Conservation (phyloP, 306 rosid genomes). For the Dalbergia cultrata region DNA sequence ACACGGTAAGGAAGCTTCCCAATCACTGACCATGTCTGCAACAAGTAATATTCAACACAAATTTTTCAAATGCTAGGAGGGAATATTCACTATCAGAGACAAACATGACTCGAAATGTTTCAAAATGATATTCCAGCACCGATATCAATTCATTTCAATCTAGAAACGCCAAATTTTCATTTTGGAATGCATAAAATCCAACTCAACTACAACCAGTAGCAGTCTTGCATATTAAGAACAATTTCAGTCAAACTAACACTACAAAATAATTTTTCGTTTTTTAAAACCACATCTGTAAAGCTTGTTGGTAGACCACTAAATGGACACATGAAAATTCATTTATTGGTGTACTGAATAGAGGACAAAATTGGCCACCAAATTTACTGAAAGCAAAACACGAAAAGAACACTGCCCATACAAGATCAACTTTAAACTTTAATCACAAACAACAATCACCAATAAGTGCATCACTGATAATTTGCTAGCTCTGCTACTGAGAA, state of each 20-base stretch:
- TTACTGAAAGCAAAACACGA: neutral
- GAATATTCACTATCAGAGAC: conserved; percentile 17
- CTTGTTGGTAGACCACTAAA: neutral
- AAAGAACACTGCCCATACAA: neutral
- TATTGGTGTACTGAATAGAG: neutral
- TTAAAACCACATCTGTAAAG: neutral
- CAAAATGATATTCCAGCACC: conserved; percentile 5
- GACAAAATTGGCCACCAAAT: neutral
- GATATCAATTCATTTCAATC: neutral
- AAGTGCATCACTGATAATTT: neutral
- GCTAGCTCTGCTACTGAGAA: neutral
- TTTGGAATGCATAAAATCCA: neutral
- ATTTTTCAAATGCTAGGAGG: neutral
- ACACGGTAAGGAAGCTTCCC: conserved; percentile 92
- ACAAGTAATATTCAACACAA: neutral
- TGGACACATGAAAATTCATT: conserved; percentile 1
- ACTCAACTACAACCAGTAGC: neutral
- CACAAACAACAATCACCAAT: neutral
- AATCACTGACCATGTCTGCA: conserved; percentile 90
- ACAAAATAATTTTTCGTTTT: neutral
- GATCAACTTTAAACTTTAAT: neutral
- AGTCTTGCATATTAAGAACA: neutral
- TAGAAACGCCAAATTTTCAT: neutral
- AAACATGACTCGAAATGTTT: conserved; percentile 5
- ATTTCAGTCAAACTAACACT: neutral